Conservation (phyloP, 352 stramenopile species). For the Pelagophyceae sp. region DNA sequence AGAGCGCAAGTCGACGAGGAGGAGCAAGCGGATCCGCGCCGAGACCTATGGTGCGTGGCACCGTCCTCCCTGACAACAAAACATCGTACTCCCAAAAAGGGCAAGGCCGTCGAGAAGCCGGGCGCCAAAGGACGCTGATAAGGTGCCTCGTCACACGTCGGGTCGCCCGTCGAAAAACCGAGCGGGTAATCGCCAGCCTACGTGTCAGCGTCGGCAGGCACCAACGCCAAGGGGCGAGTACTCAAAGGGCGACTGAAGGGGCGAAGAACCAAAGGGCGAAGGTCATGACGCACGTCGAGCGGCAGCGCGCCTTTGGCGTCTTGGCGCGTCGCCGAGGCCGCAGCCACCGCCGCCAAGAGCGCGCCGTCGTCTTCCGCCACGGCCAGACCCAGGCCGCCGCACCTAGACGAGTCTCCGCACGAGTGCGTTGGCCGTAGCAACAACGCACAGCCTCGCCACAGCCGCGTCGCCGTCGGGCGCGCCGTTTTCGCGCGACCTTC, state of each 20-base stretch:
- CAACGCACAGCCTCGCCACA: not conserved
- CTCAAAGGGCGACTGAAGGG: too few species aligned
- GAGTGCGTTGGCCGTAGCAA: not conserved
- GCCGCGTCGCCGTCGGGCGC: too few species aligned
- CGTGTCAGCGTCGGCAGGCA: too few species aligned
- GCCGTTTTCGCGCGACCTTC: not conserved
- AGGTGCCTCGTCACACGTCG: not conserved
- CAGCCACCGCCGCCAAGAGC: not conserved
- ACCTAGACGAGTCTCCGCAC: too few species aligned
- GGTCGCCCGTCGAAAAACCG: conserved; percentile 5
- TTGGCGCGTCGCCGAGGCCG: not conserved
- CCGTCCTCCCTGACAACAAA: too few species aligned
- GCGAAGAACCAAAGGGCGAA: too few species aligned
- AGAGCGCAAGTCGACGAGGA: conserved; percentile 12
- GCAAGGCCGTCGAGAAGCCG: too few species aligned
- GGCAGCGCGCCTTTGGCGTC: not conserved
- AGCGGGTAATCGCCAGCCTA: not conserved
- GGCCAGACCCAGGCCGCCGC: not conserved
- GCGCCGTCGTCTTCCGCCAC: not conserved
- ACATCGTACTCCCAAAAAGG: too few species aligned
- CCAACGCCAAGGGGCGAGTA: too few species aligned
- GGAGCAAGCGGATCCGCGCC: conserved; percentile 21
- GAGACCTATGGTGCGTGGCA: too few species aligned
- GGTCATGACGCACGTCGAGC: too few species aligned
- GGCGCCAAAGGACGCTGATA: too few species aligned